phyloP scores from a whole-genome alignment of 164 flowering plant genomes.

The Umbellularia californica region DNA sequence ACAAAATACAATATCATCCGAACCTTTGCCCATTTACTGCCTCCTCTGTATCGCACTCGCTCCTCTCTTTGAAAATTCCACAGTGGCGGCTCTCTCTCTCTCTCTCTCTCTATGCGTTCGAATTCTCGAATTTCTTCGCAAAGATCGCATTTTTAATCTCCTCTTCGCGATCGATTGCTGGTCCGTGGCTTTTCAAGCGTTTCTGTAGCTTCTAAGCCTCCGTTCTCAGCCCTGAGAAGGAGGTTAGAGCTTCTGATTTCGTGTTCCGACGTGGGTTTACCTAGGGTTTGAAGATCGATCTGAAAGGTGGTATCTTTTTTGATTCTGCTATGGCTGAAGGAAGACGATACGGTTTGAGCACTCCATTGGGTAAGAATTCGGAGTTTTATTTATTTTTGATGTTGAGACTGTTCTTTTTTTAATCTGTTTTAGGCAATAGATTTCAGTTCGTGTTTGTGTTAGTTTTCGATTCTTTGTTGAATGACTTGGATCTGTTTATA shows the following conservation, averaged over 20 bases:
- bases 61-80: neutral
- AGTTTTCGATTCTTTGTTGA: neutral
- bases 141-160: neutral
- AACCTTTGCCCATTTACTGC: too few relatives aligned
- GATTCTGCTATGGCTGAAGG: slow-evolving; percentile 36
- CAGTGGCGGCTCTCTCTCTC: neutral
- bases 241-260: neutral
- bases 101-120: neutral
- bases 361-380: slow-evolving; percentile 36
- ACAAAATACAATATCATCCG: too few relatives aligned
- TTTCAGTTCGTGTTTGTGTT: neutral
- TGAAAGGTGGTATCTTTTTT: neutral
- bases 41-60: neutral
- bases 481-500: neutral
- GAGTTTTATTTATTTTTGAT: neutral
- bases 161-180: neutral
- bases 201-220: neutral
- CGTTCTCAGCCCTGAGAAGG: neutral
- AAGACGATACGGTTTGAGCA: slow-evolving; percentile 34
- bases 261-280: neutral
- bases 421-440: neutral
- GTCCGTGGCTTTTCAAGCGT: neutral
- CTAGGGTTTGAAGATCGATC: slow-evolving; percentile 6
- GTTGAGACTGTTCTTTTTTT: neutral
- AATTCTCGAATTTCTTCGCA: neutral